phyloP scores from a whole-genome alignment of 257 asterid genomes.

The Ehretia macrophylla region DNA sequence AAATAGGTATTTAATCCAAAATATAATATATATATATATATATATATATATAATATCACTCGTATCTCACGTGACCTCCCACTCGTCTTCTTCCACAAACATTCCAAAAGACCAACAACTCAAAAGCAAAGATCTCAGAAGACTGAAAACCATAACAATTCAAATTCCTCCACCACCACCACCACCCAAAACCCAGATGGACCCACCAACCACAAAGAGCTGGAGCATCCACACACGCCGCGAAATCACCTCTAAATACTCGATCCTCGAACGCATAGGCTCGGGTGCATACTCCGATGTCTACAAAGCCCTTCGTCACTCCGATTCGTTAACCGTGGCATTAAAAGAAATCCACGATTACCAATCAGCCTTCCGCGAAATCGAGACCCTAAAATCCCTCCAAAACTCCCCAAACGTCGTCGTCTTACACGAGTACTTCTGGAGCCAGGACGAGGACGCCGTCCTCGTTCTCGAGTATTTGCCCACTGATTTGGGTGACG shows the following conservation, averaged over 20 bases:
- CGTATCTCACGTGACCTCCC: too few species aligned
- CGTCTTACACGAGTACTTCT: conserved; percentile 69
- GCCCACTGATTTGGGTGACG: conserved; percentile 66
- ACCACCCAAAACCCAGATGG: conserved; percentile 6
- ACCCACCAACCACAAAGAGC: conserved; percentile 52
- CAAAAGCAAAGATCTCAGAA: too few species aligned
- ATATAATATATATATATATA: too few species aligned
- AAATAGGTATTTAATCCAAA: too few species aligned
- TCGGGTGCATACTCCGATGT: conserved; percentile 98
- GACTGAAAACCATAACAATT: too few species aligned
- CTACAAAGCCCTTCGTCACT: conserved; percentile 69
- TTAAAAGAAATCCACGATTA: conserved; percentile 89
- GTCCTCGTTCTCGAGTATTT: conserved; percentile 88
- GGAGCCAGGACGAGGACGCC: conserved; percentile 90
- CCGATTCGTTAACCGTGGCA: conserved; percentile 71
- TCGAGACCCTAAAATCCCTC: conserved; percentile 75
- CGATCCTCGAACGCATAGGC: conserved; percentile 71
- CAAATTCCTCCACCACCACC: too few species aligned
- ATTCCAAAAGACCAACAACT: too few species aligned
- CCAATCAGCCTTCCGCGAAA: conserved; percentile 79
- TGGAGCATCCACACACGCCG: conserved; percentile 96
- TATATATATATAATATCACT: too few species aligned
- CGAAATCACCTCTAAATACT: conserved; percentile 69
- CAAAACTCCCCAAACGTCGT: conserved; percentile 68
- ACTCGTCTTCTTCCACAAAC: too few species aligned